Evolutionary conservation across 148 eudicot species (phyloP).

Genomic region (Rhododendron simsii): DNA sequence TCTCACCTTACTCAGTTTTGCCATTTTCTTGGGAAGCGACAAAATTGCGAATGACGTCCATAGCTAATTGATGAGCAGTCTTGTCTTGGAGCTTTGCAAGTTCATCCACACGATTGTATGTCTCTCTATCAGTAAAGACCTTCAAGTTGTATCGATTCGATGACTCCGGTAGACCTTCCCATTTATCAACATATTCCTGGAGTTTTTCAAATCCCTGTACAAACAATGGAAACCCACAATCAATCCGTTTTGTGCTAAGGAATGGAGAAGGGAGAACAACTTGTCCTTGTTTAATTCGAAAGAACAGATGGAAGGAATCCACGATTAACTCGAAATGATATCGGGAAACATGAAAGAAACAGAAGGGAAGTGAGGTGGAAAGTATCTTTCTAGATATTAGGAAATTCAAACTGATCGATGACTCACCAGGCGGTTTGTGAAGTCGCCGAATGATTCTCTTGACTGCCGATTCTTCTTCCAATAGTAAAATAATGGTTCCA

Average conservation of each 20-base stretch:
- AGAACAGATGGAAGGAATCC: background rate
- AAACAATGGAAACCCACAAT: background rate
- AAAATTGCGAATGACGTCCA: conserved; percentile 63
- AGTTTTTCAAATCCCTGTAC: conserved; percentile 84
- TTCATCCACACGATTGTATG: conserved; percentile 60
- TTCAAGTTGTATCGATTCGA: conserved; percentile 50
- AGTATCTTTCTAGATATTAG: background rate
- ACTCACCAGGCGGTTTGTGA: conserved; percentile 77
- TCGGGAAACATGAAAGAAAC: background rate
- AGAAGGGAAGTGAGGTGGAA: background rate
- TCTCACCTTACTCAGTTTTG: conserved; percentile 28
- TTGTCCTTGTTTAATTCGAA: background rate
- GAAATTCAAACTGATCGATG: background rate
- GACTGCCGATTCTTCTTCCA: conserved; percentile 59
- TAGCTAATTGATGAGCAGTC: conserved; percentile 79
- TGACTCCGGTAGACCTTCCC: conserved; percentile 57
- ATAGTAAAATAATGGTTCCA: conserved; percentile 83
- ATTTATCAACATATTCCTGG: conserved; percentile 67
- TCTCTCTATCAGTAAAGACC: conserved; percentile 70
- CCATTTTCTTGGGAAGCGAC: conserved; percentile 71
- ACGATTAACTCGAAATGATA: background rate
- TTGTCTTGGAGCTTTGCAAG: conserved; percentile 69
- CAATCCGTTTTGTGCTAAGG: background rate
- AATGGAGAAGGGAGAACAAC: background rate
- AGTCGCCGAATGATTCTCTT: conserved; percentile 86